These are phyloP conservation scores for Lachancea kluyveri DNA, from an alignment of 805 yeast species.

Conservation along the genomic window DNA sequence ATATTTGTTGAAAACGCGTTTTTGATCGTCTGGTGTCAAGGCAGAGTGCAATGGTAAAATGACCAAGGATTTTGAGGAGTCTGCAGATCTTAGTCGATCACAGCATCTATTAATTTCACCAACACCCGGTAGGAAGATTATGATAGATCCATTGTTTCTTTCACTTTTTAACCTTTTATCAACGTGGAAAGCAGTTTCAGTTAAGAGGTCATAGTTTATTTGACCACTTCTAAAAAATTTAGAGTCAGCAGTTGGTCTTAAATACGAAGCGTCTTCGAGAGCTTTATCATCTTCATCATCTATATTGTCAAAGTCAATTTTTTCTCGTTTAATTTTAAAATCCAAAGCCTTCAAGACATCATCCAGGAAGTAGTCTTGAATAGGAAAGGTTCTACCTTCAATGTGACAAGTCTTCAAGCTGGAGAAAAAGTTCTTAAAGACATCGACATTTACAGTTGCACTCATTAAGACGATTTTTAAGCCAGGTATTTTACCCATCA, in stretches of 20 bases:
- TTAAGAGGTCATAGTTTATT: constrained; percentile 69
- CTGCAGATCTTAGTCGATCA: constrained; percentile 16
- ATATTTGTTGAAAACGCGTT: constrained; percentile 58
- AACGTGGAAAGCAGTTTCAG: constrained; percentile 46
- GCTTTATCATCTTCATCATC: constrained; percentile 17
- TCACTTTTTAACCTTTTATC: constrained; percentile 41
- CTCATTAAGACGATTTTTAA: constrained; percentile 81
- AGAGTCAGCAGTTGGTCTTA: constrained; percentile 59
- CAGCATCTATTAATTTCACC: constrained; percentile 71
- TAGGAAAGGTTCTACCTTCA: constrained; percentile 92
- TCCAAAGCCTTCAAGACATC: constrained; percentile 51
- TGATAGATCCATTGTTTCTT: constrained; percentile 59
- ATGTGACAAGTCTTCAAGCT: constrained; percentile 66
- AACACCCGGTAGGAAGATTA: constrained; percentile 86
- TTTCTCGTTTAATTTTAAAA: constrained; percentile 41
- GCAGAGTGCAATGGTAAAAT: constrained; percentile 85
- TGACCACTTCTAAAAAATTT: constrained; percentile 58
- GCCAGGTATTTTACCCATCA: constrained; percentile 40
- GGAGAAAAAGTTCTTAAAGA: constrained; percentile 62
- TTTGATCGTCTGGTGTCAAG: constrained; percentile 74
- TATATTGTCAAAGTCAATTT: constrained; percentile 13
- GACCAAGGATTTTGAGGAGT: constrained; percentile 27
- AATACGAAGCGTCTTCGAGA: constrained; percentile 31
- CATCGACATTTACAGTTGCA: constrained; percentile 77
- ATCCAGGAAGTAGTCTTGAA: constrained; percentile 68